Base-by-base conservation (phyloP, 208 protist genomes). In the Crithidia expoeki region DNA sequence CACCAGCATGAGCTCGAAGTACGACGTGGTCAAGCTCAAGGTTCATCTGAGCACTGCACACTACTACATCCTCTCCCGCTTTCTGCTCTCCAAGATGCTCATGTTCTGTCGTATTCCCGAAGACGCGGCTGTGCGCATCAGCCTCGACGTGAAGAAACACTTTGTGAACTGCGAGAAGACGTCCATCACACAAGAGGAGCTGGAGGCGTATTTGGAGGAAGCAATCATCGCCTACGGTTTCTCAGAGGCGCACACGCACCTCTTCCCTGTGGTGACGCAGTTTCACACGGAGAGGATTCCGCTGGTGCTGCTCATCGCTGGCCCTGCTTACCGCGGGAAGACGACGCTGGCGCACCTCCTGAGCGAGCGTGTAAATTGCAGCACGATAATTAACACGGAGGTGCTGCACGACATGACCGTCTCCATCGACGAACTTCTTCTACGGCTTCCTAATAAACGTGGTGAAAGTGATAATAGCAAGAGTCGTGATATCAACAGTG, bases 1-100 rank as follows among this genome's bases (percentile, higher is more conserved):
- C n/a, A n/a, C n/a, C n/a, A n/a, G 4, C 44, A 92, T 92, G 86
- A 84, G 81, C 27, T 86, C 84, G 28, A 93, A 88, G 50, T 90
- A 88, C 61, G 84, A 89, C 62, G 76, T 77, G 30, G 72, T 93
- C 16, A 88, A 93, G 72, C 44, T 90, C 11, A 78, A 83, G 64
- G 84, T 90, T 30, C 64, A 79, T 55, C 63, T 93, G 30, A 75
- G 36, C 28, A 76, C 58, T 11, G 68, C 76, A 0, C 78, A 90
- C 53, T 88, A 87, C 55, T 93, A 90, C 71, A 76, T 85, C 19
- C 75, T 93, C 2, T 90, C 84, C 12, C 74, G 85, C 10, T 93
- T 89, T 33, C 63, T 84, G 1, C 71, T 93, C 11, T 89, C 85
- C 28, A 81, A 84, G 32, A 83, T 93, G 80, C 74, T 93, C 30